These are phyloP conservation scores for Chaetomiaceae sp. DNA, from an alignment of 2,329 filamentous ascomycete genomes.

Conservation along the genomic window DNA sequence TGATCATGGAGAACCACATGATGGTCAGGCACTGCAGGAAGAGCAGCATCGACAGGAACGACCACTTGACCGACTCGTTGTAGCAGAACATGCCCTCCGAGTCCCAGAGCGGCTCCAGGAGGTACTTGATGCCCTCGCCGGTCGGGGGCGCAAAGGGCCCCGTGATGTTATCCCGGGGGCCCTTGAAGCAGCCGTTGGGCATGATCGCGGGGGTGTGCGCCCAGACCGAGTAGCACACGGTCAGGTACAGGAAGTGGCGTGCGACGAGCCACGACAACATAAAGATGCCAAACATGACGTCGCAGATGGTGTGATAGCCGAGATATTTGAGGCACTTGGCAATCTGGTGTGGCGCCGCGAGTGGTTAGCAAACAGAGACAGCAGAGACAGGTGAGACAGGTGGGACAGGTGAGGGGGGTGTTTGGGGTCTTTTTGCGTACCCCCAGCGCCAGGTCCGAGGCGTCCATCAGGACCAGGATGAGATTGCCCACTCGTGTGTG, in stretches of 20 bases:
- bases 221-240: constrained; percentile 79
- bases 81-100: constrained; percentile 74
- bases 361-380: constrained; percentile 1
- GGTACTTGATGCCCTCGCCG: constrained; percentile 52
- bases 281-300: constrained; percentile 79
- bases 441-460: constrained; percentile 83
- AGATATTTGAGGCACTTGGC: constrained; percentile 95
- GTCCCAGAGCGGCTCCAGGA: constrained; percentile 70
- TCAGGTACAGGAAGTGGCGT: constrained; percentile 75
- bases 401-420: neutral
- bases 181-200: constrained; percentile 66
- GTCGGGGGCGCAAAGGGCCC: constrained; percentile 50
- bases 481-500: constrained; percentile 83
- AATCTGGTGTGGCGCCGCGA: constrained; percentile 44
- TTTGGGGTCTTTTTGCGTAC: constrained; percentile 46
- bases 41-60: constrained; percentile 72
- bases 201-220: constrained; percentile 59
- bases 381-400: no score
- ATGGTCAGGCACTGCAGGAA: constrained; percentile 75
- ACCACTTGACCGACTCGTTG: constrained; percentile 67
- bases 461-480: constrained; percentile 88
- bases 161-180: constrained; percentile 49
- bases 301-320: constrained; percentile 70
- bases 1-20: constrained; percentile 84
- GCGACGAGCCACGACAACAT: constrained; percentile 79